phyloP scores from a whole-genome alignment of 1,284 basidiomycete genomes.

The Pascua guehoae region DNA sequence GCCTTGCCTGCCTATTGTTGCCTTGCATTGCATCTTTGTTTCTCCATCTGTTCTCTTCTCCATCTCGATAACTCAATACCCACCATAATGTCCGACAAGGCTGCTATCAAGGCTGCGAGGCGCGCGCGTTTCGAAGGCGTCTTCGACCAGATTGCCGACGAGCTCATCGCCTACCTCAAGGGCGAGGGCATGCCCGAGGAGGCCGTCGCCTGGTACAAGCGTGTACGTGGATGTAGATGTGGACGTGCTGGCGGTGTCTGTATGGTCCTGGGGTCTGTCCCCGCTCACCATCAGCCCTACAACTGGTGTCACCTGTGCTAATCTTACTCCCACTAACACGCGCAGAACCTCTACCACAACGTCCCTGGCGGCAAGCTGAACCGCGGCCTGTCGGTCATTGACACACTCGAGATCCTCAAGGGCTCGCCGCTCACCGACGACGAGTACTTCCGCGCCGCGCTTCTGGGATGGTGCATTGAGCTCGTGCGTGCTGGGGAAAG shows the following conservation, averaged over 20 bases:
- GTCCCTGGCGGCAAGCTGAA: slow-evolving; percentile 95
- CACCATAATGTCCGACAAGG: slow-evolving; percentile 7
- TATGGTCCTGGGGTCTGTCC: neutral
- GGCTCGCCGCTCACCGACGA: slow-evolving; percentile 62
- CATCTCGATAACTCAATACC: too few species aligned
- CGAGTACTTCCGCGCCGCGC: slow-evolving; percentile 84
- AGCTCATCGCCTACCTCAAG: slow-evolving; percentile 62
- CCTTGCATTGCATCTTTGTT: too few species aligned
- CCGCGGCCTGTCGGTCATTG: slow-evolving; percentile 89
- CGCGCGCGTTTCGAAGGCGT: slow-evolving; percentile 49
- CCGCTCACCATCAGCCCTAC: neutral
- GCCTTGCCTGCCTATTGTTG: too few species aligned
- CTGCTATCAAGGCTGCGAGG: slow-evolving; percentile 27
- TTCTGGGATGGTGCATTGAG: slow-evolving; percentile 96
- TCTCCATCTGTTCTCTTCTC: too few species aligned
- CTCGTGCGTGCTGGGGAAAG: slow-evolving; percentile 59
- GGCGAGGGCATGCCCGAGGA: slow-evolving; percentile 74
- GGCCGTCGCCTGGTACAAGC: slow-evolving; percentile 74
- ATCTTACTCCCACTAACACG: too few species aligned
- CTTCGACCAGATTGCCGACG: slow-evolving; percentile 56
- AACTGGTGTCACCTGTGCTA: neutral
- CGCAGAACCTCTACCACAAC: slow-evolving; percentile 86
- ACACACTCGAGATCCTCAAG: slow-evolving; percentile 85
- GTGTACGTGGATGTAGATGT: slow-evolving; percentile 52
- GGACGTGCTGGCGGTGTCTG: neutral